Base-by-base conservation (phyloP, 2,329 filamentous ascomycete genomes). In the Dactylellina drechsleri region DNA sequence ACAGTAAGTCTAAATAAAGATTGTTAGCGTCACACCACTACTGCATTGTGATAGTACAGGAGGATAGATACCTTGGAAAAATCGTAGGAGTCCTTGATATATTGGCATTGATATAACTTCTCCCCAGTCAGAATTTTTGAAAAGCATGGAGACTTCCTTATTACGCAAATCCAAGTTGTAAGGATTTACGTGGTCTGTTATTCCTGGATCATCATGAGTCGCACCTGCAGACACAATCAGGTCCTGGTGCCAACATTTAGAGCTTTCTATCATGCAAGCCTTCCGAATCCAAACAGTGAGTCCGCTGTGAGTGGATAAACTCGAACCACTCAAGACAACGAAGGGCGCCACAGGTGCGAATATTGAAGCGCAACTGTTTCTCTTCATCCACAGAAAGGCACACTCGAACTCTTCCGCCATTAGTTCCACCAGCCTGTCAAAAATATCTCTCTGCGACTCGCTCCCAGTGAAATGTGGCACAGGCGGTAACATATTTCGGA, bases 391-490 rank as follows among this genome's bases (percentile, higher is more conserved):
- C 16, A 18, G n/a, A 18, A 58, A 20, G 1, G 54, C 54, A 26
- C 54, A 58, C 23, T 58, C 54, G 54, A 58, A 58, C 41, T 58
- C 54, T 15, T 58, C 54, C 13, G 54, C 54, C n/a, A 58, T 31
- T 4, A 41, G 7, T 41, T 41, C 40, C 1, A 45, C 54, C n/a
- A 58, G 8, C 40, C 7, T 6, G 31, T 58, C 54, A 20, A 18
- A 58, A 10, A 58, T 16, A 20, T 58, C 54, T 13, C 18, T 18
- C 54, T 58, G 23, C 3, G 28, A 12, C 31, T 43, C 16, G 12
- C 16, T 43, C 28, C 40, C 50, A 15, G 50, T 13, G 13, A 54
- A 54, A 13, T n/a, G 26, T 12, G 50, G 50, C n/a, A 31, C 50
- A 13, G 50, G n/a, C 3, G 31, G 28, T 7, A 41, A 15, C 28